Evolutionary conservation across 2,329 filamentous ascomycete species (phyloP).

Genomic region (Colletotrichum tabaci): DNA sequence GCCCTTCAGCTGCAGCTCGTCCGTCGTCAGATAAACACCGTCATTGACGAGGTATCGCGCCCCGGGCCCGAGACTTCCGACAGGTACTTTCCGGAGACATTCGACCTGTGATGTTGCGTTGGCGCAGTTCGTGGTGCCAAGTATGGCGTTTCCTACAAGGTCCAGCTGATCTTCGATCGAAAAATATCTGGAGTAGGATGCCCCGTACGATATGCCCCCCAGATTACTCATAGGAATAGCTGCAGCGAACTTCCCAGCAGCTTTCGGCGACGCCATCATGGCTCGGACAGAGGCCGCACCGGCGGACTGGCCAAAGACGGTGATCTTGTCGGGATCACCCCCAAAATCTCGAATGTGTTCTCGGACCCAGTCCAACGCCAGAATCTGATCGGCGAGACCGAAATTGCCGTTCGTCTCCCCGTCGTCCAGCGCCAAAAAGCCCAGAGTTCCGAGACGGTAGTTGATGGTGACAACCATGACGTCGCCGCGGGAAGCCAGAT

Average conservation of each 20-base stretch:
- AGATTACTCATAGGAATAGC: constrained; percentile 62
- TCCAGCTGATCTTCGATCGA: constrained; percentile 67
- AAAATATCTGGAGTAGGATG: constrained; percentile 71
- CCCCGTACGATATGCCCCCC: constrained; percentile 66
- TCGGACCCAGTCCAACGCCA: constrained; percentile 64
- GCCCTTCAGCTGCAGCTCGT: constrained; percentile 62
- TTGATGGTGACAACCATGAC: constrained; percentile 71
- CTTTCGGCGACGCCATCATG: constrained; percentile 63
- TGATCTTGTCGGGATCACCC: constrained; percentile 69
- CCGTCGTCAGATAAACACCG: constrained; percentile 65
- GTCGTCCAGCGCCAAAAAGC: constrained; percentile 69
- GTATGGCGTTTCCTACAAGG: constrained; percentile 64
- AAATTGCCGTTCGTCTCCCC: constrained; percentile 64
- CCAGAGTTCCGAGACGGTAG: constrained; percentile 71
- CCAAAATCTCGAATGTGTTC: constrained; percentile 69
- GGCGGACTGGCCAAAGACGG: constrained; percentile 70
- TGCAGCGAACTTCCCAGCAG: constrained; percentile 62
- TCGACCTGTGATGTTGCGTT: constrained; percentile 63
- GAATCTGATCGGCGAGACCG: constrained; percentile 64
- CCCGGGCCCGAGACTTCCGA: constrained; percentile 59
- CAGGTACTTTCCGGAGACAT: constrained; percentile 65
- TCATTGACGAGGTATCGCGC: constrained; percentile 70
- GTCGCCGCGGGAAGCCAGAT: constrained; percentile 61
- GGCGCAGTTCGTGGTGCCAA: constrained; percentile 67
- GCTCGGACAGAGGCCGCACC: constrained; percentile 67